These are phyloP conservation scores for Perilla frutescens DNA, from an alignment of 257 asterid species.

Conservation along the genomic window DNA sequence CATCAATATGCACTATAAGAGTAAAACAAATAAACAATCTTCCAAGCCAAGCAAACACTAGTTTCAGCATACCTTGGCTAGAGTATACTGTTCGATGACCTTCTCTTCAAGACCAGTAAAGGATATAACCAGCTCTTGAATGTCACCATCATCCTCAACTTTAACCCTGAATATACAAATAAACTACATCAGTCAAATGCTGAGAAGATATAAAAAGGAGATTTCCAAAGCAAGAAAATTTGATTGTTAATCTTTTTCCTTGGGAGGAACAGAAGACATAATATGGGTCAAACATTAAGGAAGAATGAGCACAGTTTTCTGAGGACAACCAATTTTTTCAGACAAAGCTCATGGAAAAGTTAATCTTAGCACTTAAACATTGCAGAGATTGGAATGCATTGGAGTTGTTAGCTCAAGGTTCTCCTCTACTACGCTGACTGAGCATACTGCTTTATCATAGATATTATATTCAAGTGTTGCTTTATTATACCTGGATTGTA, in stretches of 20 bases:
- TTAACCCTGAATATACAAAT: slow-evolving; percentile 60
- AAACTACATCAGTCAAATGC: slow-evolving; percentile 29
- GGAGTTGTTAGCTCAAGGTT: slow-evolving; percentile 3
- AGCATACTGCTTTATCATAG: slow-evolving; percentile 14
- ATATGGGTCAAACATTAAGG: not conserved
- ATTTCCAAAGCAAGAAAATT: slow-evolving; percentile 11
- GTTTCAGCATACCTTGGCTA: slow-evolving; percentile 72
- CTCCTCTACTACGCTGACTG: slow-evolving; percentile 19
- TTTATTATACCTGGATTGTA: slow-evolving; percentile 64
- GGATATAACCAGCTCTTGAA: slow-evolving; percentile 75
- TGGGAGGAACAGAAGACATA: slow-evolving; percentile 16
- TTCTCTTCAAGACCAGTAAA: slow-evolving; percentile 91
- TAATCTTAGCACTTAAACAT: slow-evolving; percentile 13
- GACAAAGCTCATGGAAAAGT: not conserved
- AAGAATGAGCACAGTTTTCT: slow-evolving; percentile 15
- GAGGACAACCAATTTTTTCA: slow-evolving; percentile 12
- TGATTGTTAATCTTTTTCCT: not conserved
- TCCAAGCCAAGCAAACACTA: slow-evolving; percentile 33
- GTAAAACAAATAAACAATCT: slow-evolving; percentile 3
- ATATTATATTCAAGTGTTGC: slow-evolving; percentile 20
- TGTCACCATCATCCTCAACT: slow-evolving; percentile 74
- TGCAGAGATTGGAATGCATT: not conserved
- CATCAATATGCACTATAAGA: slow-evolving; percentile 16
- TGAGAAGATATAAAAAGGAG: slow-evolving; percentile 30
- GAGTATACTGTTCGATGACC: slow-evolving; percentile 86